Conservation (phyloP, 2,329 filamentous ascomycete genomes). For the Diaporthe sp. region DNA sequence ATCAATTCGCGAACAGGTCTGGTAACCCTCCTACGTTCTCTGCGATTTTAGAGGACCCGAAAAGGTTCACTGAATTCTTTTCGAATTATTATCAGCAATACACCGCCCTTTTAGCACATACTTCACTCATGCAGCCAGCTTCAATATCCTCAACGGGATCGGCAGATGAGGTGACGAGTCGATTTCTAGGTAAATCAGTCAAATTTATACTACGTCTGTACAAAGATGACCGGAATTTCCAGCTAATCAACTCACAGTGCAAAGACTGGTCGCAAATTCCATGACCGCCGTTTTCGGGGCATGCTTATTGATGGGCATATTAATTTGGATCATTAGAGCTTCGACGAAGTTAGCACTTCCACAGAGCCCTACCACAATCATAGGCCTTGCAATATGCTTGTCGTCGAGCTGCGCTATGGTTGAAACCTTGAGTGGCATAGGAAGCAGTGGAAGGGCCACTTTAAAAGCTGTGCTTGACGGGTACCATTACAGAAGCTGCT, state of each 20-base stretch:
- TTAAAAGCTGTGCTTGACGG: background rate
- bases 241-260: background rate
- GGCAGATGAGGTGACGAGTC: too few species aligned
- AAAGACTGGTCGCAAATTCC: background rate
- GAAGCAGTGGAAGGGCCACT: background rate
- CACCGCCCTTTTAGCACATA: background rate
- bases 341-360: background rate
- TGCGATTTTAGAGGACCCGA: background rate
- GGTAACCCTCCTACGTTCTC: background rate
- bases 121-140: background rate
- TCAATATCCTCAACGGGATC: background rate
- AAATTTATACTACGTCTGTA: background rate
- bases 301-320: background rate
- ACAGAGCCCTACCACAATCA: background rate
- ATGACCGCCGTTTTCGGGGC: background rate
- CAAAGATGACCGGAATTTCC: background rate
- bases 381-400: slow-evolving; percentile 1
- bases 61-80: background rate
- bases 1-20: background rate
- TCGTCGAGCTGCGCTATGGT: background rate
- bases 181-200: background rate
- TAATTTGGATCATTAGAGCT: background rate
- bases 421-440: background rate
- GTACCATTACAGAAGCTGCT: background rate
- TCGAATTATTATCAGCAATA: background rate